Evolutionary conservation across 805 yeast genomes (phyloP), one percentile per base, ranked within the genome.

Genomic region (Kuraishia piskuri): DNA sequence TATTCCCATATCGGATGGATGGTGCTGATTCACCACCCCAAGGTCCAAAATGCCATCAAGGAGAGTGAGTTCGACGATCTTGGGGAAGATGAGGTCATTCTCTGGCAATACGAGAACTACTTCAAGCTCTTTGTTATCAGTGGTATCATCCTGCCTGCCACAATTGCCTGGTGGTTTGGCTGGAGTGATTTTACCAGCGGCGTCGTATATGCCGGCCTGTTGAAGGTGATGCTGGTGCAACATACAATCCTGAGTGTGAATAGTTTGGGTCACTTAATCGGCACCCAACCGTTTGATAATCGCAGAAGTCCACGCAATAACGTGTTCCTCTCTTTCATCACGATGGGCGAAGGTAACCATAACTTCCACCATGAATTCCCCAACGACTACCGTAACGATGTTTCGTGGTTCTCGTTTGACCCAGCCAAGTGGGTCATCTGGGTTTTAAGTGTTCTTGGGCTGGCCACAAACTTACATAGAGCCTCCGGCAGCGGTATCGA

Each of bases 1-100:
- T 90, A 82, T 79, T 82, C 92, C 36, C 96, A 90, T 69, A 74
- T 90, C 70, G 97, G 97, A 2, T 91, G 96, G 96, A 77, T 88
- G 71, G 64, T 90, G 36, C 73, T 85, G 55, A 77, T 77, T 59
- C 90, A 88, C 58, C 82, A 81, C 67, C 78, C 83, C 20, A 79
- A 79, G 51, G 77, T 74, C 7, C 60, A 66, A 24, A 67, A 64
- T 48, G 75, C 76, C 10, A 71, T 73, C 4, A 59, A 65, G 24
- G 71, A 69, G 49, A 65, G 71, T 53, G 68, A 72, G 69, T 79
- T 71, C 71, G 88, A 77, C 71, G 88, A 89, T 63, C 74, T 89
- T 63, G 79, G 86, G 52, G 69, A 74, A 55, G 83, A 75, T 63
- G 74, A 76, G 55, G 67, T 82, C 60, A 75, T 83, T 55, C 72